Base-by-base conservation (phyloP, 441 rosid genomes). In the Capsella rubella region DNA sequence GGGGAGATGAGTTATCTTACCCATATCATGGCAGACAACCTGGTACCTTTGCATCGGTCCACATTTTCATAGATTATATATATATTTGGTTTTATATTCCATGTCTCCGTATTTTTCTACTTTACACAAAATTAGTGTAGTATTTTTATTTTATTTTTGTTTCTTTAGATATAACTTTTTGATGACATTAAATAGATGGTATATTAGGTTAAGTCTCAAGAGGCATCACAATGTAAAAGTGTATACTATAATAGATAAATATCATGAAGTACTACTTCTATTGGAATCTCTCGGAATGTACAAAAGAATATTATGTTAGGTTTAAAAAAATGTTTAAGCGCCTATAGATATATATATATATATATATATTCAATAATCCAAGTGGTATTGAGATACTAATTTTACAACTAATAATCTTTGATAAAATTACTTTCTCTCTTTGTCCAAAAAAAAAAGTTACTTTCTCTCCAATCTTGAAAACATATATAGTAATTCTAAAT, bases 21-120 rank as follows among this genome's bases (percentile, higher is more conserved):
- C 69, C 58, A 45, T 29, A 63, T 54, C 66, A 69, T 76, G 75
- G 79, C 79, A 69, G 79, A 76, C 75, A 76, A 76, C 79, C 71
- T 76, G 79, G 79, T 76, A 76, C 79, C 66, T 69, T 63, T 63
- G 71, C 65, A 49, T 53, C 67, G 14, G 69, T 61, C 74, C 51
- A 39, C 71, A 46, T 70, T 39, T 37, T 40, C 55, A 25, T 64
- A 42, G 15, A 53, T 50, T 57, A 35, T 28, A 37, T 28, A 37
- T 37, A 45, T 27, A 21, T 46, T 43, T 25, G 14, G 43, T 50
- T 64, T 27, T 70, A n/a, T 69, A 69, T 35, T 62, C 69, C 12
- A 32, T 34, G 11, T 28, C 7, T 52, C 27, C 11, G 16, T 61
- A 59, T 32, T 39, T 39, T 56, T 68, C 35, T 62, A 67, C 56